Conservation (phyloP, 768 basidiomycete genomes). For the Lentinula detonsa region DNA sequence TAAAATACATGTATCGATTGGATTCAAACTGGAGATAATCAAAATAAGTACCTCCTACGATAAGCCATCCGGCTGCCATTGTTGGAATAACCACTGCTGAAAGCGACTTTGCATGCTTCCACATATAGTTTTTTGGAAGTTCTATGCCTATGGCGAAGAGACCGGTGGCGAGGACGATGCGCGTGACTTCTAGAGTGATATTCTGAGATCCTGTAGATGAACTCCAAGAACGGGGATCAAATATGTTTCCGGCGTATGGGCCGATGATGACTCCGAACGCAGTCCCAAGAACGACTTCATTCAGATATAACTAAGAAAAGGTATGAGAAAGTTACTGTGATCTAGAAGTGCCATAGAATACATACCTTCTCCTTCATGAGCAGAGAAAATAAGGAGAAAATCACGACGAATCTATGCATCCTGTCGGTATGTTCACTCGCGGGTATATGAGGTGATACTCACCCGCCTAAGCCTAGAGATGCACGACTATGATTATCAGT, state of each 20-base stretch:
- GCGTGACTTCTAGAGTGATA: constrained; percentile 81
- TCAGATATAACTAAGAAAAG: constrained; percentile 65
- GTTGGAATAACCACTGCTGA: constrained; percentile 71
- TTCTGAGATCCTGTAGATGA: constrained; percentile 32
- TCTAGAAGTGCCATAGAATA: not conserved
- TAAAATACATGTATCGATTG: constrained; percentile 17
- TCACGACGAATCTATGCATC: constrained; percentile 24
- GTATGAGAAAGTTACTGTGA: not conserved
- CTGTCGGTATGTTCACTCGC: not conserved
- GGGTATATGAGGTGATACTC: not conserved
- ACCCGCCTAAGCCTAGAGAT: constrained; percentile 1
- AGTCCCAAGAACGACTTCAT: constrained; percentile 92
- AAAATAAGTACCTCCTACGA: constrained; percentile 50
- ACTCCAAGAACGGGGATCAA: constrained; percentile 77
- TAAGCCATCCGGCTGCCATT: constrained; percentile 82
- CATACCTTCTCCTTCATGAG: constrained; percentile 75
- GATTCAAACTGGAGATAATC: not conserved
- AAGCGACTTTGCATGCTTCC: constrained; percentile 67
- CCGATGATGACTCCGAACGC: constrained; percentile 56
- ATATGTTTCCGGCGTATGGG: constrained; percentile 63
- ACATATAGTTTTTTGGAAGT: constrained; percentile 80
- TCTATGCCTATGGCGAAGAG: constrained; percentile 96
- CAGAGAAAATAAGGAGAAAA: constrained; percentile 77
- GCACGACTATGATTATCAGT: not conserved
- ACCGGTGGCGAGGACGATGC: constrained; percentile 84